Evolutionary conservation across 345 rosid genomes (phyloP).

Genomic region (Pistacia integerrima): DNA sequence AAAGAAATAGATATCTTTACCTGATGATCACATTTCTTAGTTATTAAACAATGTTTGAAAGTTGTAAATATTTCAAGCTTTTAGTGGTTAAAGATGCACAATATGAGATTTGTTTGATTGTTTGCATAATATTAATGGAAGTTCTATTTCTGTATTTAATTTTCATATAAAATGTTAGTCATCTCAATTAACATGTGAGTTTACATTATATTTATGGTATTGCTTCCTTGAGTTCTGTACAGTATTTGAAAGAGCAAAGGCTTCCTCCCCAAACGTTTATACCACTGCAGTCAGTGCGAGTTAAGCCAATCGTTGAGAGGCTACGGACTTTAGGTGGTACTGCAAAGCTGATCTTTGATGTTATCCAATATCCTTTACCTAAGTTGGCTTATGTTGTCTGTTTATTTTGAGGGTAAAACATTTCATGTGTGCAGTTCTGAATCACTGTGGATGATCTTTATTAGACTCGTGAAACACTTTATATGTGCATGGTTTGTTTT

Average conservation of each 20-base stretch:
- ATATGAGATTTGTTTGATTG: not conserved
- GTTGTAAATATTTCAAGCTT: not conserved
- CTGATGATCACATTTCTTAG: not conserved
- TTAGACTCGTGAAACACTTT: not conserved
- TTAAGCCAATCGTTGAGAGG: constrained; percentile 83
- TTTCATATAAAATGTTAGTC: not conserved
- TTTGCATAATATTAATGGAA: constrained; percentile 7
- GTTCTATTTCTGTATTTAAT: not conserved
- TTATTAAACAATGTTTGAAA: not conserved
- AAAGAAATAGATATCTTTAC: not conserved
- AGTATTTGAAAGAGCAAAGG: constrained; percentile 97
- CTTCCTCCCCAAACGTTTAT: constrained; percentile 99
- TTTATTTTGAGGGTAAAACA: constrained; percentile 1
- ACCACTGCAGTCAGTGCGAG: constrained; percentile 93
- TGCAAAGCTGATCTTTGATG: constrained; percentile 82
- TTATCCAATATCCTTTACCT: constrained; percentile 90
- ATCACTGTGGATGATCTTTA: not conserved
- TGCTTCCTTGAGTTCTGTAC: constrained; percentile 37
- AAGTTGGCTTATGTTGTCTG: constrained; percentile 13
- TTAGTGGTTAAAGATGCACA: not conserved
- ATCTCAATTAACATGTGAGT: constrained; percentile 2
- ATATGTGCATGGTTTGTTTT: not conserved
- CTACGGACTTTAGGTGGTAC: constrained; percentile 82
- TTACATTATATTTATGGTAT: constrained; percentile 16
- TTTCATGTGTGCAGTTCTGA: not conserved